These are phyloP conservation scores for Acer campestre DNA, from an alignment of 345 rosid species.

Conservation along the genomic window DNA sequence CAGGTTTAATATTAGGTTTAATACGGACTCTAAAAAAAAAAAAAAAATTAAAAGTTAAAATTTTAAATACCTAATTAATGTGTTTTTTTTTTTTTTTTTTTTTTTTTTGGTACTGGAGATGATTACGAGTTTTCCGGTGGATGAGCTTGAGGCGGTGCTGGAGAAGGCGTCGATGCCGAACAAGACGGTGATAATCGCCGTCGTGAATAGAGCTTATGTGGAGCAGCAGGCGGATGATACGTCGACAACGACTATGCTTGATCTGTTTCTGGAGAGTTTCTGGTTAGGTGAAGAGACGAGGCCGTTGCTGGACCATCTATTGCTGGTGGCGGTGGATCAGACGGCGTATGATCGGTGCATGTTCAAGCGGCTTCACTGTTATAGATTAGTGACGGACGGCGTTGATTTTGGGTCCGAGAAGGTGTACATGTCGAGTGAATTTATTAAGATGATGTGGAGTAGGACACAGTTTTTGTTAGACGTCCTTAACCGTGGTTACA, in stretches of 20 bases:
- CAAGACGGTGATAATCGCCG: constrained; percentile 61
- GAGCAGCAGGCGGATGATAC: constrained; percentile 38
- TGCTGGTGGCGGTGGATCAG: constrained; percentile 69
- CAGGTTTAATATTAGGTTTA: too few species aligned
- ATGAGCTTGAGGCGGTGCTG: constrained; percentile 49
- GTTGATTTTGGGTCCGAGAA: constrained; percentile 52
- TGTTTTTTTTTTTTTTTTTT: too few species aligned
- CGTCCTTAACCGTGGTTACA: constrained; percentile 67
- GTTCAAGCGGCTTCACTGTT: constrained; percentile 69
- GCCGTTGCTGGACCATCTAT: constrained; percentile 48
- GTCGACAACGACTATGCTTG: constrained; percentile 57
- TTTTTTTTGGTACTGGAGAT: neutral
- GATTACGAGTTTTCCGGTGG: constrained; percentile 21
- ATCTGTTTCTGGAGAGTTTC: constrained; percentile 69
- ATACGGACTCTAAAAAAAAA: too few species aligned
- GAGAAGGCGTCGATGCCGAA: constrained; percentile 52
- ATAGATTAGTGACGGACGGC: constrained; percentile 55
- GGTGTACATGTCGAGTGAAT: constrained; percentile 67
- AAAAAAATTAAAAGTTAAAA: too few species aligned
- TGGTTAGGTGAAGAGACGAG: constrained; percentile 75
- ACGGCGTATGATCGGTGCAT: constrained; percentile 65
- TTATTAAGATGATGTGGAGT: constrained; percentile 86
- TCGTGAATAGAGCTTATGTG: constrained; percentile 71
- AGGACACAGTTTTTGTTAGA: constrained; percentile 62
- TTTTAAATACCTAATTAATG: too few species aligned